A percentile compares a stretch with the other conserved stretches of the same genome.
These are phyloP conservation scores for Suhomyces prunicola DNA, from an alignment of 805 yeast species.

Conservation along the genomic window DNA sequence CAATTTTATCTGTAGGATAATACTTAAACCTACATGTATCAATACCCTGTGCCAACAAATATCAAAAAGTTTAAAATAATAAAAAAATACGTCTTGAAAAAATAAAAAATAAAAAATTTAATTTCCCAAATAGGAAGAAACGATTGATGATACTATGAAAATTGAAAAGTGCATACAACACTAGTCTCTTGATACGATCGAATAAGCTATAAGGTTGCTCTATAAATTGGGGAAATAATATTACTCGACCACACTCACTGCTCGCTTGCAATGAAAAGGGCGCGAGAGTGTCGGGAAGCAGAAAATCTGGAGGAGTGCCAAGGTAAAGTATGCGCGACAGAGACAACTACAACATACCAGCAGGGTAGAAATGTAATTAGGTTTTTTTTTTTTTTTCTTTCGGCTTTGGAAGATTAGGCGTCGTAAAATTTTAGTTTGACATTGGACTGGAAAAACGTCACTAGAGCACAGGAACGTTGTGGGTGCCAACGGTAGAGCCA, in stretches of 20 bases:
- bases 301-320: not conserved
- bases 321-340: not conserved
- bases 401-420: not conserved
- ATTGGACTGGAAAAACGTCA: not conserved
- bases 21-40: conserved; percentile 2
- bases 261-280: not conserved
- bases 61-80: not conserved
- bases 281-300: not conserved
- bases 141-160: not conserved
- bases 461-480: not conserved
- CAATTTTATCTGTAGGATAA: conserved; percentile 4
- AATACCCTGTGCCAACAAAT: not conserved
- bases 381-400: not conserved
- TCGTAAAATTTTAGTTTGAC: not conserved
- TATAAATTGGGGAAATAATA: not conserved
- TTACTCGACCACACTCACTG: not conserved
- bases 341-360: not conserved
- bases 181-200: not conserved
- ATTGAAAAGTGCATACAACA: not conserved
- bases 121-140: conserved; percentile 2
- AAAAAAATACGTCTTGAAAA: not conserved
- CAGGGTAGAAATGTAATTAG: not conserved
- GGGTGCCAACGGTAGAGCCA: not conserved
- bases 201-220: not conserved
- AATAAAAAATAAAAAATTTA: not conserved